Base-by-base conservation (phyloP, 495 filamentous ascomycete genomes). In the Aspergillus haitiensis region DNA sequence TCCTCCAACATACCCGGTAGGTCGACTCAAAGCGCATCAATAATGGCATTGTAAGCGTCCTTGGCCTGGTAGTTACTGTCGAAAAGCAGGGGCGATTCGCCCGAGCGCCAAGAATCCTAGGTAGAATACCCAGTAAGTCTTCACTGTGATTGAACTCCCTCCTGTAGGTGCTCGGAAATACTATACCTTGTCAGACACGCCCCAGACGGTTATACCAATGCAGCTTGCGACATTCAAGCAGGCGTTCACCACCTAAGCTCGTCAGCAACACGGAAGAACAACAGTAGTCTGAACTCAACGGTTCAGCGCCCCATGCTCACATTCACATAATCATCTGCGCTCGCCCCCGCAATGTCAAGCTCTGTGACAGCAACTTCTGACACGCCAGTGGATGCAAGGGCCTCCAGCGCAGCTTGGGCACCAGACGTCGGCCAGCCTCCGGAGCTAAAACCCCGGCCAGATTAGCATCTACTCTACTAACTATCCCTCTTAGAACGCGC, bases 131-230 rank as follows among this genome's bases (percentile, higher is more conserved):
- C 3, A 6, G 18, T 8, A n/a, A 46, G n/a, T 8, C 18, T 8
- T 16, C 1, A 21, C 5, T 2, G 1, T n/a, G 9, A 32, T n/a
- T 40, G n/a, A 4, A 35, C 8, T 53, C 11, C 63, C 75, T 69
- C 85, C 21, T 27, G 21, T 27, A 27, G 21, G 21, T 27, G 21
- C 21, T 27, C 21, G 3, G 21, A 27, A 27, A 1, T 27, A 72
- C 85, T 21, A 1, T 27, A 72, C 85, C 27, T 71, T 68, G 64
- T 91, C 88, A 58, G 83, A 76, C 7, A 92, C 84, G 67, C 88
- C 88, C 89, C 88, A 92, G 37, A 88, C 86, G 16, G 88, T 90
- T 62, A 92, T 84, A 58, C 88, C 88, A 18, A 90, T 80, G 69
- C 88, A 91, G 70, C 84, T 87, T 9, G 76, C 59, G 64, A 85